phyloP scores from a whole-genome alignment of 495 filamentous ascomycete species.

The Haplographium delicatum region DNA sequence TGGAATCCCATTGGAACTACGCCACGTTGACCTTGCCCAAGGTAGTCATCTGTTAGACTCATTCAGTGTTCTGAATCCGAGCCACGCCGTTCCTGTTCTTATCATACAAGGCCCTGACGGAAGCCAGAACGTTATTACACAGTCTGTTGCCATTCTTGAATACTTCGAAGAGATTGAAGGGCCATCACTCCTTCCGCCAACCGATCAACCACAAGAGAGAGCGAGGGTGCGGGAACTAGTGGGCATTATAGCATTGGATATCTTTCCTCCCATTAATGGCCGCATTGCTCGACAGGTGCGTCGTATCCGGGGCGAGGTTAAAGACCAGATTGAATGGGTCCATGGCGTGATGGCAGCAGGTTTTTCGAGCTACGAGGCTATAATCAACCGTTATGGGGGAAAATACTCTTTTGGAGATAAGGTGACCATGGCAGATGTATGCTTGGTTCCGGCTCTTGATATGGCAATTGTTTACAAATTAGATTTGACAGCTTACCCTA shows the following conservation, averaged over 20 bases:
- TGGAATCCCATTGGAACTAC: constrained; percentile 32
- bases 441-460: constrained; percentile 46
- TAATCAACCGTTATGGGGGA: constrained; percentile 30
- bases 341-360: constrained; percentile 23
- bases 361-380: constrained; percentile 43
- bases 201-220: constrained; percentile 25
- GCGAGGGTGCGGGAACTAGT: constrained; percentile 39
- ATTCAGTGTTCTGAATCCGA: constrained; percentile 40
- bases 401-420: constrained; percentile 45
- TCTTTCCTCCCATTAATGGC: constrained; percentile 47
- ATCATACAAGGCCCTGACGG: constrained; percentile 21
- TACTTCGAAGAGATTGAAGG: constrained; percentile 44
- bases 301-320: constrained; percentile 18
- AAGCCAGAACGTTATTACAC: constrained; percentile 35
- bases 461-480: constrained; percentile 44
- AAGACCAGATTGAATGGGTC: constrained; percentile 22
- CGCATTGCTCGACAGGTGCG: constrained; percentile 39
- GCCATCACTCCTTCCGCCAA: constrained; percentile 33
- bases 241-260: constrained; percentile 42
- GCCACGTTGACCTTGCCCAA: constrained; percentile 41
- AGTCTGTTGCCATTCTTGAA: constrained; percentile 49
- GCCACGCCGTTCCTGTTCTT: constrained; percentile 47
- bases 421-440: constrained; percentile 48
- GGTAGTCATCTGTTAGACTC: constrained; percentile 34
- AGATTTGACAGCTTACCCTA: constrained; percentile 36